Conservation (phyloP, 805 yeast genomes). For the Teunomyces kruisii region DNA sequence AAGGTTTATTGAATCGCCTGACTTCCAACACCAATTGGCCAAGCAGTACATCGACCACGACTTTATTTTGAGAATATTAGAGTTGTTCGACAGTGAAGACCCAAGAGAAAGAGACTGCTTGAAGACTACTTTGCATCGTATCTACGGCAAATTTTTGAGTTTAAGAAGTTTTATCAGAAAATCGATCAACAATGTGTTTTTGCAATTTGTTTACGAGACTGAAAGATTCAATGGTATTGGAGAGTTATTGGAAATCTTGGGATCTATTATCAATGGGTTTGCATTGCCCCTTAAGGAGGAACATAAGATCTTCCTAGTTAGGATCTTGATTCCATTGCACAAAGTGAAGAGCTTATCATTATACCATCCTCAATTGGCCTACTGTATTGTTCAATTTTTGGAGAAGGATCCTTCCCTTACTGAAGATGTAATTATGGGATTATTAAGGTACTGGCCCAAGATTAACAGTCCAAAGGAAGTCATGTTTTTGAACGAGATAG, state of each 20-base stretch:
- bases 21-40: slow-evolving; percentile 89
- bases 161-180: slow-evolving; percentile 89
- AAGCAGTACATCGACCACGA: slow-evolving; percentile 92
- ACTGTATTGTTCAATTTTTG: slow-evolving; percentile 93
- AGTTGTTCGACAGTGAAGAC: slow-evolving; percentile 93
- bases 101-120: slow-evolving; percentile 94
- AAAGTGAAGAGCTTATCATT: slow-evolving; percentile 84
- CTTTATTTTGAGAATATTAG: slow-evolving; percentile 77
- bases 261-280: slow-evolving; percentile 95
- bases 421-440: slow-evolving; percentile 94
- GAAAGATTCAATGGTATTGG: slow-evolving; percentile 95
- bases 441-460: slow-evolving; percentile 95
- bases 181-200: slow-evolving; percentile 85
- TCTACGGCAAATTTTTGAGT: slow-evolving; percentile 91
- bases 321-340: slow-evolving; percentile 89
- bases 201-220: slow-evolving; percentile 92
- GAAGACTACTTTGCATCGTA: slow-evolving; percentile 92
- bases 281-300: slow-evolving; percentile 97
- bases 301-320: slow-evolving; percentile 84
- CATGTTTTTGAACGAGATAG: slow-evolving; percentile 92
- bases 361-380: slow-evolving; percentile 95
- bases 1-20: slow-evolving; percentile 90
- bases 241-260: slow-evolving; percentile 90
- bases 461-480: slow-evolving; percentile 92
- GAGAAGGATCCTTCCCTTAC: slow-evolving; percentile 92